A percentile compares a stretch with the other conserved stretches of the same genome.
Evolutionary conservation across 2,329 filamentous ascomycete genomes (phyloP).

Genomic region (Epichloe bromicola): DNA sequence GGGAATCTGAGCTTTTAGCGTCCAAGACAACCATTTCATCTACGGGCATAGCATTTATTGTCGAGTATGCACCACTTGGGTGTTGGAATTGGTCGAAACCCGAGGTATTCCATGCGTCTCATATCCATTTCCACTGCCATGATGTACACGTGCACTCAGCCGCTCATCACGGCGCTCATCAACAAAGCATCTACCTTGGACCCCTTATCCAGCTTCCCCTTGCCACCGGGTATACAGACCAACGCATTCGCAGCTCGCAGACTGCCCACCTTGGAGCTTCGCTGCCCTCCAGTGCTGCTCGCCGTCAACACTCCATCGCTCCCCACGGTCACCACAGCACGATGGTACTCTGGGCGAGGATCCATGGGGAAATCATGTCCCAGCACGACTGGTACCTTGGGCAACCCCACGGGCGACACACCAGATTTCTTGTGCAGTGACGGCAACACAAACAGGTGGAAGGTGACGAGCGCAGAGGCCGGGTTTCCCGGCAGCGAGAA

Average conservation of each 20-base stretch:
- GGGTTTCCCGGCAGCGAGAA: conserved; percentile 93
- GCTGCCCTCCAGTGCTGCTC: conserved; percentile 74
- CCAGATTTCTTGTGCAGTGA: conserved; percentile 68
- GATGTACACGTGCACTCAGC: neutral
- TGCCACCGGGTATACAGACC: conserved; percentile 56
- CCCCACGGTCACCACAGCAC: conserved; percentile 57
- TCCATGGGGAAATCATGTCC: conserved; percentile 65
- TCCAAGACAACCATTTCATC: neutral
- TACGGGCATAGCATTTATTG: too few relatives aligned
- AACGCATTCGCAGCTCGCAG: conserved; percentile 80
- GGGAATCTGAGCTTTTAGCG: neutral
- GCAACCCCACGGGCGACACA: conserved; percentile 52
- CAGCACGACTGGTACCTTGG: conserved; percentile 57
- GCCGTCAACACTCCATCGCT: conserved; percentile 59
- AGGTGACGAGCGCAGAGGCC: conserved; percentile 81
- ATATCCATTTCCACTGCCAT: neutral
- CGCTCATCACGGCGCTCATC: conserved; percentile 43
- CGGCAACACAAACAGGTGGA: conserved; percentile 87
- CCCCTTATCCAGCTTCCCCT: conserved; percentile 55
- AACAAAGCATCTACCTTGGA: conserved; percentile 63
- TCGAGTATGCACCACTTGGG: too few relatives aligned
- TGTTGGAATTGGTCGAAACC: too few relatives aligned
- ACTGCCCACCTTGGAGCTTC: conserved; percentile 82
- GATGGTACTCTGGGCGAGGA: conserved; percentile 77
- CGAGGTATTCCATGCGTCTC: neutral